These are phyloP conservation scores for Globisporangium megalacanthum DNA, from an alignment of 352 stramenopile genomes.

Conservation along the genomic window DNA sequence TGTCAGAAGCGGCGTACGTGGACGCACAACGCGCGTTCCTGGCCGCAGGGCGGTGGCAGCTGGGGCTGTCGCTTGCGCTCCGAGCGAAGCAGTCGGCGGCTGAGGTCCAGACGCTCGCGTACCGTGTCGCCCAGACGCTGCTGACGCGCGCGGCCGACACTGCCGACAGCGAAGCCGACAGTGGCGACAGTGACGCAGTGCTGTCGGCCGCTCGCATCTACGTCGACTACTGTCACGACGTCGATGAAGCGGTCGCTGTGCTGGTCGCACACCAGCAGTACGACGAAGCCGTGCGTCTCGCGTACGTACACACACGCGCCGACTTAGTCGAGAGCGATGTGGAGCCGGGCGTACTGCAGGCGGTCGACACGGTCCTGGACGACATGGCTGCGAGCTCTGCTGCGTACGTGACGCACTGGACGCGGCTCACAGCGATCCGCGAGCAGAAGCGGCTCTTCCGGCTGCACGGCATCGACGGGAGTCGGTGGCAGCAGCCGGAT, in stretches of 20 bases:
- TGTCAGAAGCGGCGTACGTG: constrained; percentile 32
- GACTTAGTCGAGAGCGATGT: constrained; percentile 76
- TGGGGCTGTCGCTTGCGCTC: constrained; percentile 45
- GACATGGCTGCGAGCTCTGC: constrained; percentile 39
- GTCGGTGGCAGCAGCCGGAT: constrained; percentile 34
- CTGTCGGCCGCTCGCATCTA: constrained; percentile 48
- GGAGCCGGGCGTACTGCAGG: constrained; percentile 45
- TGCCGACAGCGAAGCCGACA: neutral
- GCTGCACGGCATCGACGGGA: constrained; percentile 71
- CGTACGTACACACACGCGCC: constrained; percentile 41
- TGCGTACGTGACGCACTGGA: constrained; percentile 51
- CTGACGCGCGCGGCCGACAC: constrained; percentile 26
- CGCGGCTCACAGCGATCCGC: constrained; percentile 51
- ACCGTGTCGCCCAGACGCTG: constrained; percentile 46
- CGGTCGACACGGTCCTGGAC: constrained; percentile 33
- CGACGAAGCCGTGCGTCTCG: constrained; percentile 49
- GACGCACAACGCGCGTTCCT: constrained; percentile 54
- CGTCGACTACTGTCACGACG: constrained; percentile 65
- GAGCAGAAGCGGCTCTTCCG: constrained; percentile 78
- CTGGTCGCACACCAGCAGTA: constrained; percentile 58
- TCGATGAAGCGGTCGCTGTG: constrained; percentile 67
- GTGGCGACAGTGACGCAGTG: constrained; percentile 16
- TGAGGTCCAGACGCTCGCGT: constrained; percentile 36
- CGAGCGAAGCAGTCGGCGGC: constrained; percentile 18
- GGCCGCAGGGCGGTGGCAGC: constrained; percentile 46